Evolutionary conservation across 306 rosid genomes (phyloP), one percentile per base, ranked within the genome.

Genomic region (Cicer pinnatifidum): DNA sequence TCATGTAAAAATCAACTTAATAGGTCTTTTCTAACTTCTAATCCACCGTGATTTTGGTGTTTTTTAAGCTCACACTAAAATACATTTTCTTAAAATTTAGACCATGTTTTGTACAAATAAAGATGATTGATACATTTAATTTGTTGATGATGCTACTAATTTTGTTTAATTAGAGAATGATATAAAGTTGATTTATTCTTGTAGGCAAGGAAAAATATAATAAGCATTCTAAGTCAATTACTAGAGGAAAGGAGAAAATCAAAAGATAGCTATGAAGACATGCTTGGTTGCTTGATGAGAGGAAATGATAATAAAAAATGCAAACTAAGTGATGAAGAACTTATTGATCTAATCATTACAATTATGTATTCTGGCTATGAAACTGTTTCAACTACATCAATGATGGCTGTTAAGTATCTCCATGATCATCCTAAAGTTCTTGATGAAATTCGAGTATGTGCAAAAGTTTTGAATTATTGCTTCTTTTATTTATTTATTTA

Each of bases 381-480:
- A 85, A 95, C 99, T 67, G 97, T 95, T 71, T 95, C 99, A 15
- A 95, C 99, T 0, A 95, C 99, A 11, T 87, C 99, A 15, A 95
- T 95, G 99, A 95, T 95, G 99, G 97, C 99, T 10, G 87, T 95
- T 57, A 95, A 95, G 83, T 91, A 87, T 56, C 97, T 95, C 72
- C 95, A 88, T 80, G 99, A 95, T 73, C 93, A 91, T 78, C 97
- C 97, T 46, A 75, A 77, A 74, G 97, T 75, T 78, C 97, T 95
- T 78, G 85, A 91, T 63, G 91, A 95, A 73, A 91, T 95, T 7
- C 88, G 99, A 80, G 99, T 95, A 64, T 82, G 97, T 88, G 62
- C 5, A 69, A 69, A 72, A 54, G 12, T 61, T 63, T 12, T 19
- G 16, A 54, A 10, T 10, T 33, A 8, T 52, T 35, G 47, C 73